Evolutionary conservation across 371 early-diverging fungal species (phyloP).

Genomic region (Mortierella sp.): DNA sequence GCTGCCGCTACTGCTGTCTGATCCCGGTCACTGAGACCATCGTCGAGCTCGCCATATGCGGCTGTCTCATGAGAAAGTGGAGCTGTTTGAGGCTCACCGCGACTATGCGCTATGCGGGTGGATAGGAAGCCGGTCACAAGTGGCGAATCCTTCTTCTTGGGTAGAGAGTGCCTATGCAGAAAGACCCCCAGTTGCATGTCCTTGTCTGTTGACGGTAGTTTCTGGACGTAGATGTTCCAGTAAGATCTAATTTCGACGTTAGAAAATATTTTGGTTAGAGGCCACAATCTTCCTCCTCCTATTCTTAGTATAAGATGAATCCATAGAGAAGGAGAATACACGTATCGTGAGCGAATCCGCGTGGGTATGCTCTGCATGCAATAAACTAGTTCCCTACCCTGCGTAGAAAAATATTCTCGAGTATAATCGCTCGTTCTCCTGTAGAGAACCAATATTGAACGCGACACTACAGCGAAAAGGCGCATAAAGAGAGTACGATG

Average conservation of each 20-base stretch:
- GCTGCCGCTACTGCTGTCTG: too few relatives aligned
- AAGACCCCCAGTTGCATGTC: constrained; percentile 63
- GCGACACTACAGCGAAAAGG: constrained; percentile 72
- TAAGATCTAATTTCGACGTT: constrained; percentile 58
- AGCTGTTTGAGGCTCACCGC: too few relatives aligned
- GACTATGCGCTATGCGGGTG: too few relatives aligned
- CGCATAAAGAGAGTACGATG: constrained; percentile 58
- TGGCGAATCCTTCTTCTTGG: not conserved
- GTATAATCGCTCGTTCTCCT: constrained; percentile 57
- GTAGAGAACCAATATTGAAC: constrained; percentile 57
- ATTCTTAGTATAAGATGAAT: too few relatives aligned
- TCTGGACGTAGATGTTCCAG: constrained; percentile 72
- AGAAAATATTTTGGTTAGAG: too few relatives aligned
- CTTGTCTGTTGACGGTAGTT: constrained; percentile 57
- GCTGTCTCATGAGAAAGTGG: too few relatives aligned
- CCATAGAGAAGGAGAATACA: too few relatives aligned
- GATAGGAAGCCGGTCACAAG: not conserved
- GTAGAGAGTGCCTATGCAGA: constrained; percentile 61
- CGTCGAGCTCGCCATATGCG: too few relatives aligned
- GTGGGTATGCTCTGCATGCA: too few relatives aligned
- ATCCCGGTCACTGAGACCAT: too few relatives aligned
- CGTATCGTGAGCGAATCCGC: too few relatives aligned
- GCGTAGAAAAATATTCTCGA: constrained; percentile 68
- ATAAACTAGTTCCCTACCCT: constrained; percentile 54
- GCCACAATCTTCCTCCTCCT: too few relatives aligned